Percentiles rank a stretch among this genome's conserved stretches.
Evolutionary conservation across 768 basidiomycete genomes (phyloP).

Genomic region (Dioszegia aurantiaca): DNA sequence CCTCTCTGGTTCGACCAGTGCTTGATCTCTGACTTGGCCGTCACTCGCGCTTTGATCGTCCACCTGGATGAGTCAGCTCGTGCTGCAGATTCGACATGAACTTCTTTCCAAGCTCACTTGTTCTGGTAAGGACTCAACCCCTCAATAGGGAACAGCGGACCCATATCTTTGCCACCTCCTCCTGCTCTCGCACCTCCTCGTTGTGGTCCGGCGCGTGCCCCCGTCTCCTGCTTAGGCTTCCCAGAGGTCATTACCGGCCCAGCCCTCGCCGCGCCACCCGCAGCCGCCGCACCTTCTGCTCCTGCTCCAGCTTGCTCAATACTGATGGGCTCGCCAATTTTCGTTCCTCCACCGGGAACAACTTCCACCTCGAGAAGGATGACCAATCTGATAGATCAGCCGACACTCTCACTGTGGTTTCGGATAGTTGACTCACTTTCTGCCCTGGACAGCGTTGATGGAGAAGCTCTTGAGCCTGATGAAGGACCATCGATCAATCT

Average conservation of each 20-base stretch:
- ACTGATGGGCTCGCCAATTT: constrained; percentile 67
- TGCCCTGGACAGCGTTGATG: constrained; percentile 76
- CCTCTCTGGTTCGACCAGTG: constrained; percentile 85
- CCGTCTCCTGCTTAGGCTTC: constrained; percentile 29
- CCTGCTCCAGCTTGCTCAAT: constrained; percentile 46
- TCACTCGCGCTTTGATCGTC: constrained; percentile 94
- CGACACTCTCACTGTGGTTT: constrained; percentile 2
- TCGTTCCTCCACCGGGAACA: constrained; percentile 55
- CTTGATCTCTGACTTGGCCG: constrained; percentile 80
- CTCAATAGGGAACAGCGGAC: constrained; percentile 76
- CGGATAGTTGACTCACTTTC: constrained; percentile 60
- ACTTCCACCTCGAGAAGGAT: constrained; percentile 63
- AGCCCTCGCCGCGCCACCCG: constrained; percentile 45
- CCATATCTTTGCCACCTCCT: constrained; percentile 35
- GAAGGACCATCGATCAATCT: constrained; percentile 66
- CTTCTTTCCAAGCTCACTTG: constrained; percentile 57
- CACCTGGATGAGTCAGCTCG: constrained; percentile 55
- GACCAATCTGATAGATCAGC: constrained; percentile 60
- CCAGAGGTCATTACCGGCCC: constrained; percentile 35
- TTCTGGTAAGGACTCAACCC: constrained; percentile 94
- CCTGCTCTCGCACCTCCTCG: constrained; percentile 16
- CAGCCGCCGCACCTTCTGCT: constrained; percentile 43
- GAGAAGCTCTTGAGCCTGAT: constrained; percentile 71
- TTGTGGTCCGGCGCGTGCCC: constrained; percentile 6
- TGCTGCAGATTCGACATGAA: neutral